Percentiles rank a stretch among this genome's conserved stretches.
Evolutionary conservation across 2,329 filamentous ascomycete species (phyloP).

Genomic region (Remersonia thermophila): DNA sequence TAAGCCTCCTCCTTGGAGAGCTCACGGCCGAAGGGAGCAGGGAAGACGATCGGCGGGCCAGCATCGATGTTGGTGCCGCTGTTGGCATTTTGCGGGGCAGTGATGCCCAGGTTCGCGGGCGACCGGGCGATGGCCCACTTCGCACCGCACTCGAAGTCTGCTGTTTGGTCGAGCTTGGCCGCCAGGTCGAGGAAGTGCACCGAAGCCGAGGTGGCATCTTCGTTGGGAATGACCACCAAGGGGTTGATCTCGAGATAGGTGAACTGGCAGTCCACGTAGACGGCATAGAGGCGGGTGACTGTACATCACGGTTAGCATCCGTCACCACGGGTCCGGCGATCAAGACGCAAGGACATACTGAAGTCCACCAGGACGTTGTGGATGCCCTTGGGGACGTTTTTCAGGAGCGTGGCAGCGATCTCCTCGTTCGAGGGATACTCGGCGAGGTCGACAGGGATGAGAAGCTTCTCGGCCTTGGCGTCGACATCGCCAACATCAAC

Average conservation of each 20-base stretch:
- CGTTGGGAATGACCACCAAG: conserved; percentile 93
- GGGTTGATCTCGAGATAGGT: conserved; percentile 99
- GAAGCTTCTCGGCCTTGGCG: conserved; percentile 94
- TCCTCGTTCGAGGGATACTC: conserved; percentile 94
- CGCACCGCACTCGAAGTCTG: conserved; percentile 96
- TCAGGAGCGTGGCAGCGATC: conserved; percentile 73
- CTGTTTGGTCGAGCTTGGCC: conserved; percentile 97
- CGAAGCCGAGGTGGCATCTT: conserved; percentile 77
- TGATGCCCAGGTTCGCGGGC: conserved; percentile 73
- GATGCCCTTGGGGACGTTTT: conserved; percentile 86
- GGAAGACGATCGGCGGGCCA: conserved; percentile 97
- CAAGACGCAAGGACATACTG: conserved; percentile 30
- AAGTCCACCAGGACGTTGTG: conserved; percentile 99
- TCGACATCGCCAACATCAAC: conserved; percentile 99
- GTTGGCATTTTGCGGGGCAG: conserved; percentile 44
- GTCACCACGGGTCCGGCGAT: no score
- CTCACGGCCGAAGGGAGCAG: conserved; percentile 96
- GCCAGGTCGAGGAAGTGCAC: conserved; percentile 98
- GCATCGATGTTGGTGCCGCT: conserved; percentile 86
- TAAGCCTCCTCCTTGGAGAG: conserved; percentile 98
- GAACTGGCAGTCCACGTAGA: conserved; percentile 99
- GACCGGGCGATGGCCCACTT: conserved; percentile 98
- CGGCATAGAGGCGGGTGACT: conserved; percentile 85
- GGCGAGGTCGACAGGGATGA: conserved; percentile 89
- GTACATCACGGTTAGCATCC: background rate